Evolutionary conservation across 495 filamentous ascomycete species (phyloP), one percentile per base, ranked within the genome.

Genomic region (Penicillium ucsense): DNA sequence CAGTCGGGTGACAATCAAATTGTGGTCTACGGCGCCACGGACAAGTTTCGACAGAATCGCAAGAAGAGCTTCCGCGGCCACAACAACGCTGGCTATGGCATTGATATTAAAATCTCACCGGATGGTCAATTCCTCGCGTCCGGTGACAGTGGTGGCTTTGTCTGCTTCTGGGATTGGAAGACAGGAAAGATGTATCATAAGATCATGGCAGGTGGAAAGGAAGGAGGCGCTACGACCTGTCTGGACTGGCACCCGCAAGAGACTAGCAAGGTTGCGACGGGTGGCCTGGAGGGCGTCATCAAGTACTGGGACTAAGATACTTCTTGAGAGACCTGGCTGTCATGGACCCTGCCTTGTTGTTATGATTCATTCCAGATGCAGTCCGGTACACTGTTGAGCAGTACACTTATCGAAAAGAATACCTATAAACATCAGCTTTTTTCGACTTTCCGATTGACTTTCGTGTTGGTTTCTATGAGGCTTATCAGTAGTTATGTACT

Each of bases 91-190:
- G 92, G 92, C 9, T 95, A 94, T 60, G 89, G 85, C 29, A 86
- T 95, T 55, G 92, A 95, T 56, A 74, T 98, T 41, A 82, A 82
- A 35, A 84, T 90, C 64, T 86, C 80, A 47, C 92, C 92, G 1
- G 92, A 96, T 59, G 92, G 92, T 3, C 85, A 90, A 59, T 89
- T 95, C 60, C 73, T 97, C 43, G 80, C 75, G 8, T 83, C 77
- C 33, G 92, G 92, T 46, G 94, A 97, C 62, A 83, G 75, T 35
- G 89, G 75, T 35, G 92, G 92, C 27, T 95, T 78, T 55, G 82
- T 91, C 38, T 95, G 87, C 65, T 95, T 95, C 70, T 98, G 90
- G 90, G 91, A 96, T 64, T 97, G 87, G 82, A 98, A 97, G 80
- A 95, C 88, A 35, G 89, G 90, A 57, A 97, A 95, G 69, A 88